Conservation (phyloP, 2,329 filamentous ascomycete genomes). For the Colletotrichum shisoi region DNA sequence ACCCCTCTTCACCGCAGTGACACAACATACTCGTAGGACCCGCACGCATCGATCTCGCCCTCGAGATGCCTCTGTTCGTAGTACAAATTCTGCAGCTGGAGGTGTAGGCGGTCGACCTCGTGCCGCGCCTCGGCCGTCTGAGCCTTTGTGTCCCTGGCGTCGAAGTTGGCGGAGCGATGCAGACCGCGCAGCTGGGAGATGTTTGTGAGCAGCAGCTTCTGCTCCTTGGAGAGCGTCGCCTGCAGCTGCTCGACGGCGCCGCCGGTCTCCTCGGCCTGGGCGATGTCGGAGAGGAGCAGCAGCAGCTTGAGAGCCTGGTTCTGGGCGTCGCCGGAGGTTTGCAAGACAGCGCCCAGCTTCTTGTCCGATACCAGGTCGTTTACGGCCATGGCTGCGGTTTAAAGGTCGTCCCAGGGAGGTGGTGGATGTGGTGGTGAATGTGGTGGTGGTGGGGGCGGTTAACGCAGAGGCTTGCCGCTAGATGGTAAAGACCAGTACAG, state of each 20-base stretch:
- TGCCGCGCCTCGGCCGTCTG: slow-evolving; percentile 85
- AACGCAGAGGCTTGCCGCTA: background rate
- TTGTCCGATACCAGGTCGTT: slow-evolving; percentile 53
- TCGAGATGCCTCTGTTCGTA: slow-evolving; percentile 93
- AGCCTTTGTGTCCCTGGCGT: slow-evolving; percentile 84
- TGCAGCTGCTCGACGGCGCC: slow-evolving; percentile 58
- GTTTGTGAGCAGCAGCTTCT: slow-evolving; percentile 81
- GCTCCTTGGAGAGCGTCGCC: slow-evolving; percentile 73
- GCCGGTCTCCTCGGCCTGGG: slow-evolving; percentile 53
- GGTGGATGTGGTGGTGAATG: no score
- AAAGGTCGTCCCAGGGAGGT: background rate
- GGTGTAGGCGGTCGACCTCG: slow-evolving; percentile 88
- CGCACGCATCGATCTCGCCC: slow-evolving; percentile 88
- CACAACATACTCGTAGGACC: slow-evolving; percentile 79
- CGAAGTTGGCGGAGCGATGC: slow-evolving; percentile 81
- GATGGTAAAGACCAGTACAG: background rate
- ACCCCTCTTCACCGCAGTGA: background rate
- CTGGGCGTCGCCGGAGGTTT: slow-evolving; percentile 76
- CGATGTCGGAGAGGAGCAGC: slow-evolving; percentile 56
- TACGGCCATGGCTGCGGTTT: slow-evolving; percentile 47
- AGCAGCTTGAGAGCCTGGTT: slow-evolving; percentile 74
- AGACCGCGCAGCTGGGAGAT: slow-evolving; percentile 81
- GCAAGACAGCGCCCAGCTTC: slow-evolving; percentile 71
- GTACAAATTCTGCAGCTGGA: slow-evolving; percentile 93
- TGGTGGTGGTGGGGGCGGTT: background rate